Base-by-base conservation (phyloP, 1,139 yeast genomes). In the Taphrina communis region DNA sequence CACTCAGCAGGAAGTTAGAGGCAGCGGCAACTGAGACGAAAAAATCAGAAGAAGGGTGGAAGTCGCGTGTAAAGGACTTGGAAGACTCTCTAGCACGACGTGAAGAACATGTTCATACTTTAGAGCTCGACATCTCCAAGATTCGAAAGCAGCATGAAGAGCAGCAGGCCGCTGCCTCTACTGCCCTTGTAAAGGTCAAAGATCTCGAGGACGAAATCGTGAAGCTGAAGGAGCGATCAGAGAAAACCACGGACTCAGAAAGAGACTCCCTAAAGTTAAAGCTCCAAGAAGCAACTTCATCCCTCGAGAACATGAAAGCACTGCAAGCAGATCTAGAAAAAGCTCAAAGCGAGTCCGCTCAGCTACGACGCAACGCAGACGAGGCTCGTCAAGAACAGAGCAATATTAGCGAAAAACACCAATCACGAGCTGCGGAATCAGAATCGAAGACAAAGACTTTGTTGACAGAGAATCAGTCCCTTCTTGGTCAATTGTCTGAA, bases 401-500 rank as follows among this genome's bases (percentile, higher is more conserved):
- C 14, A 35, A 14, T 25, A 17, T 17, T 35, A 36, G 11, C n/a
- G 58, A 53, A 11, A 5, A 58, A 39, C 53, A 42, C 35, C 53
- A 48, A 21, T 31, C 42, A 17, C 62, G 59, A 39, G 53, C 52
- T 11, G 31, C 4, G 21, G 67, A 65, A 50, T 48, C 57, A n/a
- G 56, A 50, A 14, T 19, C 65, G 42, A 44, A 42, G 55, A 58
- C 56, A 19, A 19, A 17, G 36, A 44, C 65, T 9, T 41, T 53
- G 12, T 59, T 66, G 42, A 41, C 59, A n/a, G 68, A 67, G 55
- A 67, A 67, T 44, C 50, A 55, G 46, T 36, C 36, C 8, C 50
- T 66, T 11, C 56, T 52, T 19, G 36, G 60, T n/a, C 65, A 58
- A 12, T 39, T 60, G 36, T 12, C 65, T 17, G 69, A 65, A 53